These are phyloP conservation scores for Fraxinus platypoda DNA, from an alignment of 305 asterid species.

Conservation along the genomic window DNA sequence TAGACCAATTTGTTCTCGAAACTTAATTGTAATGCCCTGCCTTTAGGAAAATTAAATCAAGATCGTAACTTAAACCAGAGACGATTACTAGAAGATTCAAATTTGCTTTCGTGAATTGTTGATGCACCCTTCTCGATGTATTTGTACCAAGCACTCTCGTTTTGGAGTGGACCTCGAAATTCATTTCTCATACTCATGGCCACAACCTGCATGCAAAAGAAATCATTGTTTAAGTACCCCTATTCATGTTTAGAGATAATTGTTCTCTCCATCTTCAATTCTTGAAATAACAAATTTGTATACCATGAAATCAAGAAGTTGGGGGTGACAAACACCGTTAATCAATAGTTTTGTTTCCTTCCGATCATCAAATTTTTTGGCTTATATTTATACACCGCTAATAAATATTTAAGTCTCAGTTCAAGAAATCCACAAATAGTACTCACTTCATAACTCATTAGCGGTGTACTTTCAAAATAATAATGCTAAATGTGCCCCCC, in stretches of 20 bases:
- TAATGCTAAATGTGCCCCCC: too few species aligned
- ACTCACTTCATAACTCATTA: not conserved
- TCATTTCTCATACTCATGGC: constrained; percentile 67
- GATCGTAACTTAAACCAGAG: constrained; percentile 56
- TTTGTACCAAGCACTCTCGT: constrained; percentile 41
- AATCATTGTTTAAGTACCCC: not conserved
- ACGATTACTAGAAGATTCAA: constrained; percentile 47
- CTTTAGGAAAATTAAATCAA: constrained; percentile 35
- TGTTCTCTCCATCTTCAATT: not conserved
- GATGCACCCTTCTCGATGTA: constrained; percentile 46
- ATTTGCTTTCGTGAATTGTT: constrained; percentile 37
- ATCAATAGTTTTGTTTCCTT: not conserved
- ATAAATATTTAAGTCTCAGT: too few species aligned
- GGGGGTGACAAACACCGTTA: not conserved
- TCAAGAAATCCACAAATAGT: not conserved
- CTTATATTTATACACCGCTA: not conserved
- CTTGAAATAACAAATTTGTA: not conserved
- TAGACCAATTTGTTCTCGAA: constrained; percentile 47
- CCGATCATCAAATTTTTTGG: not conserved
- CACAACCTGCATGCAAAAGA: constrained; percentile 41
- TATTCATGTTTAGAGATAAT: not conserved
- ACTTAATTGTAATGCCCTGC: constrained; percentile 22
- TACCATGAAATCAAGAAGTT: not conserved
- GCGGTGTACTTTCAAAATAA: not conserved
- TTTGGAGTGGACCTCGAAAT: constrained; percentile 58